Evolutionary conservation across 768 basidiomycete species (phyloP).

Genomic region (Clitopilus passeckerianus): DNA sequence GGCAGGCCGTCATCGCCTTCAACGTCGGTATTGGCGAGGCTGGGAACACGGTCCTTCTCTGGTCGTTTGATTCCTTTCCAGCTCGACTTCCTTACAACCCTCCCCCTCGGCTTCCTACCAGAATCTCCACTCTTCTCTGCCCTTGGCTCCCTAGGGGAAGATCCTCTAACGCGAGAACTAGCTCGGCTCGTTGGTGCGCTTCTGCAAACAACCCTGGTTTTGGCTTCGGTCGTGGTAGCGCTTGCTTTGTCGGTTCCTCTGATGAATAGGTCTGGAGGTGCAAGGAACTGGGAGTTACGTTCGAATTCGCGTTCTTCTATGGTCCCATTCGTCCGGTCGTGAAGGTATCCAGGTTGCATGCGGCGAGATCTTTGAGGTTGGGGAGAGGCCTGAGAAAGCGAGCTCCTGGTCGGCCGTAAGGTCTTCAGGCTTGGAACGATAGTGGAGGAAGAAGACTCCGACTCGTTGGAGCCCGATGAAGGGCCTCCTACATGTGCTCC

Average conservation of each 20-base stretch:
- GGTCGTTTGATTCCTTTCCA: conserved; percentile 7
- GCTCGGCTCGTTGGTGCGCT: conserved; percentile 67
- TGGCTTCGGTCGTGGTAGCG: conserved; percentile 36
- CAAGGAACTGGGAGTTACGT: conserved; percentile 8
- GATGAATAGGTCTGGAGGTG: conserved; percentile 32
- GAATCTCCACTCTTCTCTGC: conserved; percentile 5
- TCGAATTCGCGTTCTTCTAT: conserved; percentile 1
- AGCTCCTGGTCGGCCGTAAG: conserved; percentile 32
- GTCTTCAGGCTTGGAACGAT: conserved; percentile 6
- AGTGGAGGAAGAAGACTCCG: background rate
- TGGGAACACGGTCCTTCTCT: conserved; percentile 40
- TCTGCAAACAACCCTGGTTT: conserved; percentile 58
- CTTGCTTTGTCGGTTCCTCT: conserved; percentile 28
- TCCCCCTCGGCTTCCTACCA: conserved; percentile 7
- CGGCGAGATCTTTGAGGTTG: conserved; percentile 10
- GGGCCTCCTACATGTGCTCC: conserved; percentile 43
- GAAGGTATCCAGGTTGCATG: conserved; percentile 14
- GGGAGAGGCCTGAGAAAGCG: conserved; percentile 30
- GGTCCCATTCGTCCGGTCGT: conserved; percentile 29
- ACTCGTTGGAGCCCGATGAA: conserved; percentile 4
- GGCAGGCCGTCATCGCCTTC: conserved; percentile 44
- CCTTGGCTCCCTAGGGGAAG: background rate
- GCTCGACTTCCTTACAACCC: conserved; percentile 19
- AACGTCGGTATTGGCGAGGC: conserved; percentile 52
- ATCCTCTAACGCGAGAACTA: conserved; percentile 33